phyloP scores from a whole-genome alignment of 768 basidiomycete genomes.

The Trametes meyenii region DNA sequence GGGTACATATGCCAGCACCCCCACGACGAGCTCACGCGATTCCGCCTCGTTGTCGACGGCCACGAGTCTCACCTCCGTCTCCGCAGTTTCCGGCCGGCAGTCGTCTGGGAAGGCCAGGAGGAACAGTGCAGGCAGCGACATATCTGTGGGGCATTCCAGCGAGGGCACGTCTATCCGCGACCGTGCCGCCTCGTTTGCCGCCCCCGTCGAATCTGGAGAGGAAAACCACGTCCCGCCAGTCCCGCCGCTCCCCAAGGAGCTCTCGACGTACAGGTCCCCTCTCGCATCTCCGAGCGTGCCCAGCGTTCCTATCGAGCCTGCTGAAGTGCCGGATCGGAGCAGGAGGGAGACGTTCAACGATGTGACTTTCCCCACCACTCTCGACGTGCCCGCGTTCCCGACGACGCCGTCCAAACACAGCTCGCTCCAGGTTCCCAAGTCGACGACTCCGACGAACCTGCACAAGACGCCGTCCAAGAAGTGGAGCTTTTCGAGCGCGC shows the following conservation, averaged over 20 bases:
- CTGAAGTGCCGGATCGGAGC: constrained; percentile 43
- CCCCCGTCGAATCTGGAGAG: constrained; percentile 61
- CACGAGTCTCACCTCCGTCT: constrained; percentile 78
- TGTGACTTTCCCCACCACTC: constrained; percentile 49
- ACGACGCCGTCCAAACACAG: constrained; percentile 35
- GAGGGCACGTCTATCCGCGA: constrained; percentile 69
- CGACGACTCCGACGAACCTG: constrained; percentile 32
- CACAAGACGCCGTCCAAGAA: constrained; percentile 91
- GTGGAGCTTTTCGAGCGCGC: constrained; percentile 90
- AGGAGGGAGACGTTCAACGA: constrained; percentile 47
- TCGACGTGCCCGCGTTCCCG: constrained; percentile 52
- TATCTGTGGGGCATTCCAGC: constrained; percentile 71
- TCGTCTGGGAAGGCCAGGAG: constrained; percentile 65
- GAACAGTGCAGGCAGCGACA: constrained; percentile 87
- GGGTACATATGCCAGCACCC: constrained; percentile 80
- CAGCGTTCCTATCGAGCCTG: constrained; percentile 47
- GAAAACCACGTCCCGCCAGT: constrained; percentile 84
- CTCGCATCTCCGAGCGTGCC: constrained; percentile 57
- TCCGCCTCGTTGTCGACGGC: constrained; percentile 80
- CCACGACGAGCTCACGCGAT: constrained; percentile 78
- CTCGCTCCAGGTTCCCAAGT: constrained; percentile 30
- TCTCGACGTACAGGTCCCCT: constrained; percentile 76
- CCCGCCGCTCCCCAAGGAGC: constrained; percentile 89
- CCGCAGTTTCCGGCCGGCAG: constrained; percentile 71
- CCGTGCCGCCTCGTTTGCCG: constrained; percentile 62